phyloP scores from a whole-genome alignment of 73 alveolate genomes.

The Stentor roeselii region DNA sequence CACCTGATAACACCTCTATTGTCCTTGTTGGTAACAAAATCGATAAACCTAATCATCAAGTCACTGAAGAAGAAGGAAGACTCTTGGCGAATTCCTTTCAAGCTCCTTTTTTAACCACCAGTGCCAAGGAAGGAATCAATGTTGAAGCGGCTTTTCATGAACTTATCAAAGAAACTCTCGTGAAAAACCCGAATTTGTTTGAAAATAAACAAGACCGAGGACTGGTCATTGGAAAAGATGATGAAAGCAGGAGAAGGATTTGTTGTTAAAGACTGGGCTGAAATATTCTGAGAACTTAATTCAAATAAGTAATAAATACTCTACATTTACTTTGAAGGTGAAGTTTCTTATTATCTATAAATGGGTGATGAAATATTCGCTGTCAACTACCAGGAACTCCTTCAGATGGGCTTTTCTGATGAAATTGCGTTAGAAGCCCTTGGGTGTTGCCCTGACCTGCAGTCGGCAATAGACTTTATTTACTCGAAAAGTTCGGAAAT shows the following conservation, averaged over 20 bases:
- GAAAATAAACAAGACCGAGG: too few species aligned
- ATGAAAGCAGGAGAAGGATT: too few species aligned
- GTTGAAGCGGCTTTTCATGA: conserved; percentile 61
- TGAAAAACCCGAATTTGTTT: not conserved
- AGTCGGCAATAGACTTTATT: not conserved
- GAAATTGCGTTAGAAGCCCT: not conserved
- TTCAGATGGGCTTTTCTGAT: not conserved
- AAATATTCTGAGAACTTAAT: too few species aligned
- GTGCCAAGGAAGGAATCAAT: conserved; percentile 70
- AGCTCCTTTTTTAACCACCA: conserved; percentile 67
- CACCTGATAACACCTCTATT: conserved; percentile 19
- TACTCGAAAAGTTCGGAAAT: not conserved
- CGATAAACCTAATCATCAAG: conserved; percentile 63
- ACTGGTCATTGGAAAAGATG: too few species aligned
- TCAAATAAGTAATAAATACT: conserved; percentile 2
- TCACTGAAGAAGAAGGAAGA: conserved; percentile 57
- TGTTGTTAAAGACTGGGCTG: too few species aligned
- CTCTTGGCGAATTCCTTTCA: conserved; percentile 65
- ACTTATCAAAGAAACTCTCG: not conserved
- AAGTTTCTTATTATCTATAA: too few species aligned
- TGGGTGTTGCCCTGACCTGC: not conserved
- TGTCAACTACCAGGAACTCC: not conserved
- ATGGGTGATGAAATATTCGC: not conserved
- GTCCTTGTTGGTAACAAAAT: conserved; percentile 69
- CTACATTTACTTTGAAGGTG: not conserved